These are phyloP conservation scores for Scedosporium minutisporum DNA, from an alignment of 2,329 filamentous ascomycete species.

Conservation along the genomic window DNA sequence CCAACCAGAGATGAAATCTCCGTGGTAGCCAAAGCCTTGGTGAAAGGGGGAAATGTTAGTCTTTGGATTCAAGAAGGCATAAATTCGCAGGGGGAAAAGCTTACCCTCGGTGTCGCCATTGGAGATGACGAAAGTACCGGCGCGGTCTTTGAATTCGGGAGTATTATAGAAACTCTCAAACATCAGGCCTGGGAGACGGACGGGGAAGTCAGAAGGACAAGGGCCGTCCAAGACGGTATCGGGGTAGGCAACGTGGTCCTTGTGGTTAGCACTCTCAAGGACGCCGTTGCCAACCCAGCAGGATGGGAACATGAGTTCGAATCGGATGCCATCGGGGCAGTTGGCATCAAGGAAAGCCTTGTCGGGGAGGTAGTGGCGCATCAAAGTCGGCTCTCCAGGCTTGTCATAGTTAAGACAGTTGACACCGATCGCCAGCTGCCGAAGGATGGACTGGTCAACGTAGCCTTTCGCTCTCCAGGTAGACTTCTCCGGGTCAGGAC, in stretches of 20 bases:
- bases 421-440: slow-evolving; percentile 80
- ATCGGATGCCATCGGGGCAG: slow-evolving; percentile 70
- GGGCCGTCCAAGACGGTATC: slow-evolving; percentile 64
- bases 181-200: slow-evolving; percentile 64
- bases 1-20: slow-evolving; percentile 76
- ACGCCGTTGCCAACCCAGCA: slow-evolving; percentile 76
- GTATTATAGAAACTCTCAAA: slow-evolving; percentile 83
- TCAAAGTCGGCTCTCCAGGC: slow-evolving; percentile 61
- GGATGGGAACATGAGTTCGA: slow-evolving; percentile 80
- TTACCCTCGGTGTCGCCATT: slow-evolving; percentile 69
- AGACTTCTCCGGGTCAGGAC: slow-evolving; percentile 57
- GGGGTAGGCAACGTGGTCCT: slow-evolving; percentile 67
- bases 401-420: slow-evolving; percentile 81
- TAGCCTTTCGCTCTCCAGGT: slow-evolving; percentile 55
- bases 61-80: background rate
- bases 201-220: slow-evolving; percentile 61
- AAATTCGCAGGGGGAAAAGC: slow-evolving; percentile 12
- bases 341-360: slow-evolving; percentile 72
- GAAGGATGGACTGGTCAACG: slow-evolving; percentile 57
- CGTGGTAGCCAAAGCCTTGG: slow-evolving; percentile 64
- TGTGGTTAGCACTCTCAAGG: slow-evolving; percentile 43
- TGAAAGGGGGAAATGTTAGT: background rate
- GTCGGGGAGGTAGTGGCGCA: slow-evolving; percentile 71
- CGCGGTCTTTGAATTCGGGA: slow-evolving; percentile 47
- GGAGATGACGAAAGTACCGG: slow-evolving; percentile 64